Conservation (phyloP, 208 protist genomes). For the Leptomonas pyrrhocoris region DNA sequence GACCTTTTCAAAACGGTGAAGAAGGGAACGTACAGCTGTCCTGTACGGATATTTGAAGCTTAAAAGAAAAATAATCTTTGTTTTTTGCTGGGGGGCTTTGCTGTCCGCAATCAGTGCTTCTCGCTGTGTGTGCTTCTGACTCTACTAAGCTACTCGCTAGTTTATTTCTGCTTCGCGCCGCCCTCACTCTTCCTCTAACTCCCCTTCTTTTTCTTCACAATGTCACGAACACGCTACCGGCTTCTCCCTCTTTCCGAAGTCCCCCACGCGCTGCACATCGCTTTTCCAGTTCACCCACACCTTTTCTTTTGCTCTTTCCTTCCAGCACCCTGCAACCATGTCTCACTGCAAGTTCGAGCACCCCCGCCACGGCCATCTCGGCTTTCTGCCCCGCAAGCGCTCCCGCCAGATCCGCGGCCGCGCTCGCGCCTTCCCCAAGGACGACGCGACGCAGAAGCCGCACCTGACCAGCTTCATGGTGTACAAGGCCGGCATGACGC, state of each 20-base stretch:
- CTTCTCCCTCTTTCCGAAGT: too few species aligned
- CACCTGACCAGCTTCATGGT: conserved; percentile 98
- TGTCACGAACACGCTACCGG: too few species aligned
- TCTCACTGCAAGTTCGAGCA: conserved; percentile 98
- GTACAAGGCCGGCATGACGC: conserved; percentile 99
- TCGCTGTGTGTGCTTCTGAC: too few species aligned
- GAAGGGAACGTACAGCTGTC: background rate
- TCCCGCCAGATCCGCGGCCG: conserved; percentile 92
- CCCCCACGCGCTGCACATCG: background rate
- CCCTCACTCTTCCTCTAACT: too few species aligned
- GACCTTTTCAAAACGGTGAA: background rate
- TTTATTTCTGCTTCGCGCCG: background rate
- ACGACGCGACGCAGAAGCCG: conserved; percentile 91
- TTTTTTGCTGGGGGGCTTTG: background rate
- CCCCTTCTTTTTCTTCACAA: too few species aligned
- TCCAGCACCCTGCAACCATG: conserved; percentile 30
- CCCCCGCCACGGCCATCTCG: conserved; percentile 98
- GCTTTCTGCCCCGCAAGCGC: conserved; percentile 98
- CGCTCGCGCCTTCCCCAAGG: conserved; percentile 96
- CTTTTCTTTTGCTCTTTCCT: background rate
- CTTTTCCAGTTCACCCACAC: background rate
- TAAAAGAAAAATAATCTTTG: background rate
- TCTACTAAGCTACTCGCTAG: background rate
- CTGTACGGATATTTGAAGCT: background rate
- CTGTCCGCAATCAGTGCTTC: too few species aligned